Conservation (phyloP, 139 green algal genomes). For the Trebouxia sp. region DNA sequence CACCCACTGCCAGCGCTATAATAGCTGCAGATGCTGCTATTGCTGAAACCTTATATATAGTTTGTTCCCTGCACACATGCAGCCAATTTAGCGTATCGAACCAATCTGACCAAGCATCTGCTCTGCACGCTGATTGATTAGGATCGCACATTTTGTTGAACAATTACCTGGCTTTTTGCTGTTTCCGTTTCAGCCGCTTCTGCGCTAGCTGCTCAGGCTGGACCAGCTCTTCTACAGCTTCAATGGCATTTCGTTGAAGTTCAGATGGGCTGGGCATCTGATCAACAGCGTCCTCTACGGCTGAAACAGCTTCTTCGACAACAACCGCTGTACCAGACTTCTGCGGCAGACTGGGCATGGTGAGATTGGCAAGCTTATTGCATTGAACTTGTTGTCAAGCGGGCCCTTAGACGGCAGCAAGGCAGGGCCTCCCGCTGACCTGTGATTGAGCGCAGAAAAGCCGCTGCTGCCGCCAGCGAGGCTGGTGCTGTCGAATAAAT, state of each 20-base stretch:
- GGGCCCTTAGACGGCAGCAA: too few species aligned
- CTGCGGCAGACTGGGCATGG: too few species aligned
- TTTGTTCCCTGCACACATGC: constrained; percentile 56
- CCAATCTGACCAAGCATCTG: too few species aligned
- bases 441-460: not conserved
- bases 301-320: constrained; percentile 1
- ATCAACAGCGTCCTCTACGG: constrained; percentile 1
- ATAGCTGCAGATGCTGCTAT: constrained; percentile 69
- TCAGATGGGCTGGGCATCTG: not conserved
- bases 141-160: not conserved
- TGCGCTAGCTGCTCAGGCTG: not conserved
- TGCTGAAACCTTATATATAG: constrained; percentile 70
- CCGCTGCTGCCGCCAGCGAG: not conserved
- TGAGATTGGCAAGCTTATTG: too few species aligned
- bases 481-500: not conserved
- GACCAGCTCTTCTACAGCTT: constrained; percentile 3
- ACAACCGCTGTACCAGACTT: not conserved
- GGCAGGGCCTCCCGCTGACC: not conserved
- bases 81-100: not conserved
- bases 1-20: constrained; percentile 58
- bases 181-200: constrained; percentile 18
- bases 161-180: constrained; percentile 10
- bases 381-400: too few species aligned
- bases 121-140: too few species aligned
- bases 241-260: not conserved